Base-by-base conservation (phyloP, 805 yeast species). In the Kodamaea kaohsiungensis region DNA sequence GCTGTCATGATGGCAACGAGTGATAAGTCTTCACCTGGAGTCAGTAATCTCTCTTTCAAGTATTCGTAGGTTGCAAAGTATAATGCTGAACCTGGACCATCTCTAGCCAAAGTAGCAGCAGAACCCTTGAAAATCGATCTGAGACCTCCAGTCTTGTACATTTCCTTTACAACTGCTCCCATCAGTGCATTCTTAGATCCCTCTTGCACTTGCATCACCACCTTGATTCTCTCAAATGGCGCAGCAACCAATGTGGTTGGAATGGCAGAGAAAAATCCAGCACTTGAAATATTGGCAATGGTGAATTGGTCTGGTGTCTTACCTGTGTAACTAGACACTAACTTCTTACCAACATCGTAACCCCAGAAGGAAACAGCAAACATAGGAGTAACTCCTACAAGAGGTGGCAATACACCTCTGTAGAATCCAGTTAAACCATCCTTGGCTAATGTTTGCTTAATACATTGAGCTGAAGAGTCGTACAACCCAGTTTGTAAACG, bases 331-430 rank as follows among this genome's bases (percentile, higher is more conserved):
- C 70, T 59, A 0, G 81, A 62, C 2, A 92, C 96, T 2, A 93
- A 55, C 58, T 83, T 84, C 73, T 91, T 91, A 58, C 98, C 98
- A 51, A 90, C 78, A 66, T 91, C 98, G 71, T 95, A 93, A 65
- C 98, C 98, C 98, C 99, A 93, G 76, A 93, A 93, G 1, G 96
- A 88, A 19, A 95, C 95, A 1, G 98, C 98, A 77, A 95, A 95
- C 89, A 93, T 95, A 27, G 99, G 99, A 0, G 98, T 95, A 18
- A 93, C 98, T 19, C 99, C 99, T n/a, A 89, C 67, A 51, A 93
- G 74, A 2, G 99, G 99, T 12, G 98, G 97, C 10, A 89, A 78
- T 33, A 95, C 98, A 55, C 99, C 99, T 65, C 96, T 79, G 72
- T 93, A 93, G 59, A 93, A 84, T 1, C 98, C 98, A 22, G 77